These are phyloP conservation scores for Hordeum marinum DNA, from an alignment of 176 grass and related monocot genomes.

Conservation along the genomic window DNA sequence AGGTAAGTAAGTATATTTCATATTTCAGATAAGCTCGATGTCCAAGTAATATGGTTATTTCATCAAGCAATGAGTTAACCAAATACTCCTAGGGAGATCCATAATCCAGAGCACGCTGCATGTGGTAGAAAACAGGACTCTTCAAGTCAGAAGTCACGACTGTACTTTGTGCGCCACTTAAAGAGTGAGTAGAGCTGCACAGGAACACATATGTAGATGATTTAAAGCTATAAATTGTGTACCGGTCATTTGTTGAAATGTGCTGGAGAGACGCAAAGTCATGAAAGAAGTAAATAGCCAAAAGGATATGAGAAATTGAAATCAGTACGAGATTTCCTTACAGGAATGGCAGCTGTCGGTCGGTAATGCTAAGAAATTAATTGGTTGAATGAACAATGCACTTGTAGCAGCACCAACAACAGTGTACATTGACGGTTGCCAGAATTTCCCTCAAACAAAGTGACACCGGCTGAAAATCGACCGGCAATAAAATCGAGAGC, in stretches of 20 bases:
- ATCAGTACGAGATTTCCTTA: neutral
- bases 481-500: neutral
- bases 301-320: neutral
- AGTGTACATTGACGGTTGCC: neutral
- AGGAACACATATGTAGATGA: neutral
- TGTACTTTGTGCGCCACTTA: neutral
- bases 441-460: neutral
- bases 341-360: neutral
- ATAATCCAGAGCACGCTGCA: neutral
- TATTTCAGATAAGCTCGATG: neutral
- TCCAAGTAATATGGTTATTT: neutral
- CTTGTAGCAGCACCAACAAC: neutral
- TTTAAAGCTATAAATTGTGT: neutral
- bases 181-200: neutral
- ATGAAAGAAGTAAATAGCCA: neutral
- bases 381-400: neutral
- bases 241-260: neutral
- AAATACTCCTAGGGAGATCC: neutral
- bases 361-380: neutral
- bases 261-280: neutral
- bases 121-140: neutral
- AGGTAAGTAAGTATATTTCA: neutral
- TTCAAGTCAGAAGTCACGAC: no score
- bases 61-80: neutral
- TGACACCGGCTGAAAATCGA: neutral